Conservation (phyloP, 805 yeast species). For the Kodamaea jinghongensis region DNA sequence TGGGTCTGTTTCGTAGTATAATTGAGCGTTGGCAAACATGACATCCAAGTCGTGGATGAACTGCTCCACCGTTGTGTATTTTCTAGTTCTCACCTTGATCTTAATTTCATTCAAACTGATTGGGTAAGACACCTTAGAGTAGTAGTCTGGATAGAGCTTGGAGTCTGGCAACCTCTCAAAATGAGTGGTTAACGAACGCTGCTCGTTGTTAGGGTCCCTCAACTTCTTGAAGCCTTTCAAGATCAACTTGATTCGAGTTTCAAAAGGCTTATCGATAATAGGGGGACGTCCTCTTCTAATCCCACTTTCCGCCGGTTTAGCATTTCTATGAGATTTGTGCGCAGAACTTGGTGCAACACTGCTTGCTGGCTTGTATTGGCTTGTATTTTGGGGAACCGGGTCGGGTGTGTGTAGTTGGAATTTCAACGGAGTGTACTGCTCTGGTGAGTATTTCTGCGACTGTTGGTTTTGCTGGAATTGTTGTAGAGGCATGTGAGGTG, state of each 20-base stretch:
- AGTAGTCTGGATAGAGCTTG: slow-evolving; percentile 53
- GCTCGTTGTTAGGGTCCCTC: slow-evolving; percentile 47
- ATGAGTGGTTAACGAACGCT: slow-evolving; percentile 51
- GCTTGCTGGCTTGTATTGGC: slow-evolving; percentile 6
- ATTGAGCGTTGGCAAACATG: slow-evolving; percentile 72
- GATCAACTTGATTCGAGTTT: slow-evolving; percentile 85
- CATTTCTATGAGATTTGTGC: slow-evolving; percentile 2
- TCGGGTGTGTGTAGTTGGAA: slow-evolving; percentile 9
- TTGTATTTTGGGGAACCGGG: slow-evolving; percentile 3
- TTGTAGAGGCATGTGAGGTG: slow-evolving; percentile 3
- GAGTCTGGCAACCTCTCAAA: slow-evolving; percentile 84
- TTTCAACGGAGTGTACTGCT: slow-evolving; percentile 8
- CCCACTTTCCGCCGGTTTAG: slow-evolving; percentile 36
- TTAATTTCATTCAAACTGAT: slow-evolving; percentile 71
- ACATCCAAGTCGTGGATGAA: slow-evolving; percentile 75
- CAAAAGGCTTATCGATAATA: slow-evolving; percentile 85
- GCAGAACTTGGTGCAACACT: slow-evolving; percentile 4
- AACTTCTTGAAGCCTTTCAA: slow-evolving; percentile 78
- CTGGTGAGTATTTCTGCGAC: slow-evolving; percentile 4
- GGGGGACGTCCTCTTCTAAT: slow-evolving; percentile 88
- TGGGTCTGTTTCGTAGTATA: slow-evolving; percentile 51
- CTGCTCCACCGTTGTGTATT: slow-evolving; percentile 69
- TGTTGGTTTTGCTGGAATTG: slow-evolving; percentile 7
- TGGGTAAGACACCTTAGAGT: slow-evolving; percentile 53
- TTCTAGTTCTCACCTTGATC: slow-evolving; percentile 80